Conservation (phyloP, 192 early-diverging fungal species). For the Mortierella antarctica region DNA sequence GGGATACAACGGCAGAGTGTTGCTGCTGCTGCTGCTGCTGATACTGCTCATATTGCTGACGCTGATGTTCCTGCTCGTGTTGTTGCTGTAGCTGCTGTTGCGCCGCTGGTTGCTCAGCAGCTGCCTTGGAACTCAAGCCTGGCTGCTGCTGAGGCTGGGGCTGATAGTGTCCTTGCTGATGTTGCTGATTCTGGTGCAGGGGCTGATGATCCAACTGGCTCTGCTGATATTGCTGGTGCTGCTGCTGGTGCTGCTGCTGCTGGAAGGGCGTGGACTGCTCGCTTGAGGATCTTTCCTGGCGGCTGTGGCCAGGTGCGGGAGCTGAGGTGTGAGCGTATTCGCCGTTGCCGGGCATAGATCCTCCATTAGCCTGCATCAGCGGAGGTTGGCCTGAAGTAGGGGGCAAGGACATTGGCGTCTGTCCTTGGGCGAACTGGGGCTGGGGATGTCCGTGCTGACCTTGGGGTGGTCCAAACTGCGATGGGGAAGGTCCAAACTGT, state of each 20-base stretch:
- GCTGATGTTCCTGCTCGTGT: slow-evolving; percentile 10
- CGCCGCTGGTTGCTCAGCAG: background rate
- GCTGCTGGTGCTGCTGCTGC: slow-evolving; percentile 2
- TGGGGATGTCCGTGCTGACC: slow-evolving; percentile 7
- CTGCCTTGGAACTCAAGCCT: background rate
- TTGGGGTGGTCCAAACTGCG: slow-evolving; percentile 8
- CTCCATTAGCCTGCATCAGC: no score
- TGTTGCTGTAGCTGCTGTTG: slow-evolving; percentile 16
- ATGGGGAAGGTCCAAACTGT: slow-evolving; percentile 10
- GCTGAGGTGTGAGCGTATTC: background rate
- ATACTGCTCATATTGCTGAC: background rate
- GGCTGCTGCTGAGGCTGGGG: slow-evolving; percentile 5
- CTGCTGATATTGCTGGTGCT: background rate
- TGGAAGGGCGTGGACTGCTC: background rate
- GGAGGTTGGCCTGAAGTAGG: background rate
- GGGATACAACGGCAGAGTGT: background rate
- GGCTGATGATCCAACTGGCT: no score
- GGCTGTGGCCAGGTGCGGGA: background rate
- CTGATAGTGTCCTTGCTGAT: background rate
- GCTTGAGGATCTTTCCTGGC: slow-evolving; percentile 11
- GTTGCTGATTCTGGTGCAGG: slow-evolving; percentile 21
- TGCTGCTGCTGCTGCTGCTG: slow-evolving; percentile 18
- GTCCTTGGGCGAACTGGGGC: slow-evolving; percentile 7
- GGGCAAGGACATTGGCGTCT: slow-evolving; percentile 1
- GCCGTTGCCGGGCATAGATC: no score